phyloP scores from a whole-genome alignment of 1,284 basidiomycete genomes.

The Sutorius eximius region DNA sequence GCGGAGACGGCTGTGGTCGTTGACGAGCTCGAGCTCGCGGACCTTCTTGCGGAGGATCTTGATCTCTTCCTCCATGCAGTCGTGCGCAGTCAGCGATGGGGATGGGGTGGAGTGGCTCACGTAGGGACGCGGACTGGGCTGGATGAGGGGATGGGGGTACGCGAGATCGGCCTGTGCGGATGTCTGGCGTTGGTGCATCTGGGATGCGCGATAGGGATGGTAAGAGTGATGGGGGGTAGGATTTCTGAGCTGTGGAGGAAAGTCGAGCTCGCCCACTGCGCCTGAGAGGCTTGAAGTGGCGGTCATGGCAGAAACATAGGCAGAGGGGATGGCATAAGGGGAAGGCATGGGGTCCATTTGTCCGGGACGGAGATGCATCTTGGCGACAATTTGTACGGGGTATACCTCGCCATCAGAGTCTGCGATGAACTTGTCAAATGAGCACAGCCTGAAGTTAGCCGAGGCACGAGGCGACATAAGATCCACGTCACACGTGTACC shows the following conservation, averaged over 20 bases:
- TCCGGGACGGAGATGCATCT: conserved; percentile 21
- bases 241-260: conserved; percentile 40
- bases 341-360: conserved; percentile 32
- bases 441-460: conserved; percentile 33
- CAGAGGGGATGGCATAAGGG: conserved; percentile 27
- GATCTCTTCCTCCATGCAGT: conserved; percentile 41
- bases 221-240: conserved; percentile 35
- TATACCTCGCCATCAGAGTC: conserved; percentile 23
- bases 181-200: conserved; percentile 32
- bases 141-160: conserved; percentile 21
- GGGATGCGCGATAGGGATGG: conserved; percentile 26
- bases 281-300: conserved; percentile 59
- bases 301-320: conserved; percentile 37
- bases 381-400: conserved; percentile 31
- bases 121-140: conserved; percentile 28
- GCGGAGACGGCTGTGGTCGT: conserved; percentile 46
- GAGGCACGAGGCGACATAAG: conserved; percentile 32
- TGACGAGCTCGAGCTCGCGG: conserved; percentile 46
- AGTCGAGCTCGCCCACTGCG: conserved; percentile 56
- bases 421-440: conserved; percentile 27
- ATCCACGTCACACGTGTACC: conserved; percentile 31
- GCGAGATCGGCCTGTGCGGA: conserved; percentile 27
- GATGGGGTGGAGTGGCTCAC: conserved; percentile 25
- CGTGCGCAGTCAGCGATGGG: conserved; percentile 25
- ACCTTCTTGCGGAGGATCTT: conserved; percentile 40